Conservation (phyloP, 208 protist genomes). For the Tritrichomonas musculus region DNA sequence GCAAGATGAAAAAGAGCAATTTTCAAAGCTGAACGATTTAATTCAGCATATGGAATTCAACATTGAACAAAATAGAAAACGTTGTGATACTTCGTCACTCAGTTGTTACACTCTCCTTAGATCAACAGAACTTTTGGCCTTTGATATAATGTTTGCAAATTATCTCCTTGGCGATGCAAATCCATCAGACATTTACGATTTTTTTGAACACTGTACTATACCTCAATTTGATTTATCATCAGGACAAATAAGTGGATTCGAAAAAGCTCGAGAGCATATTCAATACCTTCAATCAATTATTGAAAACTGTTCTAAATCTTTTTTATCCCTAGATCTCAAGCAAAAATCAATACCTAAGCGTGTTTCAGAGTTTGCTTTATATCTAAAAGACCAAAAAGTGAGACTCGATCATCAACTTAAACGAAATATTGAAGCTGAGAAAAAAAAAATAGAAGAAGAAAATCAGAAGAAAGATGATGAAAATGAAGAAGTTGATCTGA, state of each 20-base stretch:
- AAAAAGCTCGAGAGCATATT: not conserved
- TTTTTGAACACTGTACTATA: not conserved
- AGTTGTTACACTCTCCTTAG: not conserved
- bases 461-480: not conserved
- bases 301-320: not conserved
- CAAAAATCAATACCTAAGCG: not conserved
- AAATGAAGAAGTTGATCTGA: not conserved
- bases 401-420: not conserved
- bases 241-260: not conserved
- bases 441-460: not conserved
- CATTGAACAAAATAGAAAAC: not conserved
- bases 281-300: not conserved
- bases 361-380: not conserved
- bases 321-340: not conserved
- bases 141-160: not conserved
- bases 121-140: not conserved
- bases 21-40: not conserved
- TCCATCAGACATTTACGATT: not conserved
- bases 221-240: not conserved
- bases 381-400: not conserved
- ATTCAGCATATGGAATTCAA: constrained; percentile 31
- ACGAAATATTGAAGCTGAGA: not conserved
- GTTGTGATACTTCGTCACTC: not conserved
- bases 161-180: not conserved
- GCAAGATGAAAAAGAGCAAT: no score